These are phyloP conservation scores for Epichloe uncinata DNA, from an alignment of 2,329 filamentous ascomycete species.

Conservation along the genomic window DNA sequence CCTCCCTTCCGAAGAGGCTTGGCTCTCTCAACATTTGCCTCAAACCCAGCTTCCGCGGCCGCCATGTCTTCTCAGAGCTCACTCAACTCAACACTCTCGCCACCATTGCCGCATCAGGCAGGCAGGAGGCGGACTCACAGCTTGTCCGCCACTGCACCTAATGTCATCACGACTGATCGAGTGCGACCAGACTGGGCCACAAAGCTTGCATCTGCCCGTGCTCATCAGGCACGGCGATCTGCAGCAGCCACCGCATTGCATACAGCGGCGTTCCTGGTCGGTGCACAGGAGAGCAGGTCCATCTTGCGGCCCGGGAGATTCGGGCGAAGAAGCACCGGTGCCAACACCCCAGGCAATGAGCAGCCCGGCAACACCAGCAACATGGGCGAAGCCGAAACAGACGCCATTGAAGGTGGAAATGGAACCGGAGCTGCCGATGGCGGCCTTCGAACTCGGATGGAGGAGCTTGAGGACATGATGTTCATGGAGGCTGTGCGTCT, in stretches of 20 bases:
- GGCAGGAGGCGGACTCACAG: conserved; percentile 39
- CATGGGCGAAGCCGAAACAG: conserved; percentile 12
- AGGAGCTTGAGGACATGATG: conserved; percentile 96
- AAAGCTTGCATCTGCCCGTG: conserved; percentile 73
- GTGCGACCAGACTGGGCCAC: conserved; percentile 90
- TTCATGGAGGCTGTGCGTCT: conserved; percentile 91
- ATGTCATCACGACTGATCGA: conserved; percentile 83
- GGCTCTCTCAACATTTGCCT: conserved; percentile 44
- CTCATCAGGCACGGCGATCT: conserved; percentile 72
- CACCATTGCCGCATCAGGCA: conserved; percentile 22
- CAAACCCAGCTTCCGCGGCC: conserved; percentile 31
- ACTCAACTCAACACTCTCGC: conserved; percentile 45
- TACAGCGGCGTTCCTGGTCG: conserved; percentile 85
- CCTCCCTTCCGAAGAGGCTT: conserved; percentile 81
- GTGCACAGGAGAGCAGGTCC: conserved; percentile 41
- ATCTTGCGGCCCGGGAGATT: conserved; percentile 36
- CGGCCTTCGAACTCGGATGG: conserved; percentile 43
- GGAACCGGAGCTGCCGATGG: conserved; percentile 10
- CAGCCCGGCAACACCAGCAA: conserved; percentile 1
- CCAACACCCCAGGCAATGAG: conserved; percentile 16
- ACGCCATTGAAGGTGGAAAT: conserved; percentile 12
- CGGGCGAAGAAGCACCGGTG: conserved; percentile 37
- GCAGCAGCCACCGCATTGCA: conserved; percentile 90
- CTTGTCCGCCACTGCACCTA: conserved; percentile 68
- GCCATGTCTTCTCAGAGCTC: conserved; percentile 84